phyloP scores from a whole-genome alignment of 371 early-diverging fungal genomes.

The Rozella allomycis region DNA sequence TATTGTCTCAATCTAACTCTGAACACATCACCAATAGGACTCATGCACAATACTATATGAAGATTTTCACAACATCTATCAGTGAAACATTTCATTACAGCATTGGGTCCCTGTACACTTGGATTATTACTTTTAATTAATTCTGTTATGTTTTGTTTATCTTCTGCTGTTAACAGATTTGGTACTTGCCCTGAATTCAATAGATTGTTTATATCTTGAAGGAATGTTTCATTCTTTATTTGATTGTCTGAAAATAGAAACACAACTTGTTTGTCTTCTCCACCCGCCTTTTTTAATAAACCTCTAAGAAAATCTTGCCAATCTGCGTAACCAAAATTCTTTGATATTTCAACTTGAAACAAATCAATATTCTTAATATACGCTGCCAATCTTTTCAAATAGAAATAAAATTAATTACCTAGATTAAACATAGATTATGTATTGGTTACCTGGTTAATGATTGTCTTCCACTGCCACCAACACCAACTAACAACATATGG shows the following conservation, averaged over 20 bases:
- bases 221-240: constrained; percentile 19
- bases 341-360: constrained; percentile 28
- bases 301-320: constrained; percentile 29
- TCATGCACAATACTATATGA: constrained; percentile 24
- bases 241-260: constrained; percentile 31
- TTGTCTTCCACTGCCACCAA: constrained; percentile 31
- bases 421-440: too few species aligned
- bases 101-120: too few species aligned
- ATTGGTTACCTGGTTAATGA: too few species aligned
- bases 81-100: constrained; percentile 14
- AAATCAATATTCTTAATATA: constrained; percentile 25
- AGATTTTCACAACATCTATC: constrained; percentile 27
- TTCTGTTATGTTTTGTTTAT: constrained; percentile 27
- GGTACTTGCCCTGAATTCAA: constrained; percentile 33
- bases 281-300: constrained; percentile 25
- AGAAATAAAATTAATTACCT: too few species aligned
- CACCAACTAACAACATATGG: constrained; percentile 28
- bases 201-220: constrained; percentile 33
- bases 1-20: constrained; percentile 21
- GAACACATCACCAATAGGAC: constrained; percentile 29
- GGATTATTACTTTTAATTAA: constrained; percentile 18
- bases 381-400: constrained; percentile 22
- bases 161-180: constrained; percentile 26
- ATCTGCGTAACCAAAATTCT: constrained; percentile 23
- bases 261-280: constrained; percentile 14